phyloP scores from a whole-genome alignment of 768 basidiomycete species.

The Zangia roseola region DNA sequence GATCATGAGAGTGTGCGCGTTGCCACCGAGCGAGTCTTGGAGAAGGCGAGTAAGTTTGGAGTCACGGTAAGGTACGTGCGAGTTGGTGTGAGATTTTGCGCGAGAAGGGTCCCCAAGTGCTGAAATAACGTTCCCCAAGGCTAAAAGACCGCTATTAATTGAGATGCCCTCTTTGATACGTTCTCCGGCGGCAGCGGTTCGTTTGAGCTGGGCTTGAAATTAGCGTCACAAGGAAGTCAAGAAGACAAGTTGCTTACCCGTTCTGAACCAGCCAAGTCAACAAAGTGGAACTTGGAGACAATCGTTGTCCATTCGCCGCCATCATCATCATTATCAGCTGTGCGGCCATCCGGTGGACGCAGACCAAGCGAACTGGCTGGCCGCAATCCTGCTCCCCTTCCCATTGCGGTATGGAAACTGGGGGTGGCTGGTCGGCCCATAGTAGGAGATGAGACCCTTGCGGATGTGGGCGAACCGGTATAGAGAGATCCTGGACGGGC shows the following conservation, averaged over 20 bases:
- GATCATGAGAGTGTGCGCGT: slow-evolving; percentile 98
- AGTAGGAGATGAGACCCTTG: slow-evolving; percentile 72
- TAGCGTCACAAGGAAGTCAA: slow-evolving; percentile 11
- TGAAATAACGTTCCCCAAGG: slow-evolving; percentile 97
- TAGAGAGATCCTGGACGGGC: slow-evolving; percentile 83
- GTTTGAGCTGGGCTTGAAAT: slow-evolving; percentile 66
- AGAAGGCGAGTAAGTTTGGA: slow-evolving; percentile 87
- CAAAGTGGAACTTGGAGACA: slow-evolving; percentile 96
- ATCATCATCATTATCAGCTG: slow-evolving; percentile 52
- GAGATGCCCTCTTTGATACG: slow-evolving; percentile 99
- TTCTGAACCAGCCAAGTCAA: slow-evolving; percentile 96
- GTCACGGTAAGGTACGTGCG: slow-evolving; percentile 96
- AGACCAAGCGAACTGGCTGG: slow-evolving; percentile 80
- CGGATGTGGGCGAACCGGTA: slow-evolving; percentile 34
- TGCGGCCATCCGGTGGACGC: slow-evolving; percentile 49
- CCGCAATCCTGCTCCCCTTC: slow-evolving; percentile 61
- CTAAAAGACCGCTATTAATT: slow-evolving; percentile 94
- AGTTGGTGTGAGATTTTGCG: slow-evolving; percentile 77
- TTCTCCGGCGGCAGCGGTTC: slow-evolving; percentile 93
- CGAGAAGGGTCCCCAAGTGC: slow-evolving; percentile 92
- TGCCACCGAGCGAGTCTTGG: slow-evolving; percentile 92
- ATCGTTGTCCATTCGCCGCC: slow-evolving; percentile 85
- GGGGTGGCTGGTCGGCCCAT: slow-evolving; percentile 78
- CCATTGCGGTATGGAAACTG: slow-evolving; percentile 74
- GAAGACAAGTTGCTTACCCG: slow-evolving; percentile 48